phyloP scores from a whole-genome alignment of 805 yeast genomes.

The Candida ficus region DNA sequence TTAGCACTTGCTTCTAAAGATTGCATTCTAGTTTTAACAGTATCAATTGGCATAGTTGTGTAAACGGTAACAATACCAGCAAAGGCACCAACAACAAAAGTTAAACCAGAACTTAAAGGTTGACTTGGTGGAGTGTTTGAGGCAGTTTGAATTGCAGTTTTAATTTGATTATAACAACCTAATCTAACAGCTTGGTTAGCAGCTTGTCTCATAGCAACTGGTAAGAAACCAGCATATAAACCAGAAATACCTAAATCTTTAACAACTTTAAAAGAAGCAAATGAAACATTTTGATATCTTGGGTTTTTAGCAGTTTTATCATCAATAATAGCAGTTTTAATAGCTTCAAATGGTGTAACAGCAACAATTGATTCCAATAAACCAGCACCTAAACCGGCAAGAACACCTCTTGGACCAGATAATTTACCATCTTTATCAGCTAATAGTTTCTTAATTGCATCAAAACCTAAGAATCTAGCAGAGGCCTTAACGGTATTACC shows the following conservation, averaged over 20 bases:
- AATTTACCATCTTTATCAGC: conserved; percentile 83
- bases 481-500: conserved; percentile 97
- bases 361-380: conserved; percentile 86
- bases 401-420: conserved; percentile 83
- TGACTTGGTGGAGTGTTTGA: conserved; percentile 60
- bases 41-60: conserved; percentile 92
- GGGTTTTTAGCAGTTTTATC: conserved; percentile 78
- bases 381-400: conserved; percentile 99
- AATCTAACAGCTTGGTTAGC: conserved; percentile 92
- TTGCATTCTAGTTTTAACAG: conserved; percentile 97
- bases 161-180: conserved; percentile 88
- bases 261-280: conserved; percentile 60
- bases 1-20: conserved; percentile 69
- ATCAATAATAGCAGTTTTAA: conserved; percentile 92
- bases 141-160: conserved; percentile 68
- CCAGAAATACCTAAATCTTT: conserved; percentile 80
- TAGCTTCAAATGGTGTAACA: conserved; percentile 95
- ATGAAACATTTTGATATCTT: conserved; percentile 56
- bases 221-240: conserved; percentile 82
- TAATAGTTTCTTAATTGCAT: conserved; percentile 70
- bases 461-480: conserved; percentile 92
- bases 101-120: conserved; percentile 72
- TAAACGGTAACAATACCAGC: conserved; percentile 89
- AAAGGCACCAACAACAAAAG: conserved; percentile 85
- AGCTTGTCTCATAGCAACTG: conserved; percentile 94